phyloP scores from a whole-genome alignment of 441 rosid species.

The Codiaeum variegatum region DNA sequence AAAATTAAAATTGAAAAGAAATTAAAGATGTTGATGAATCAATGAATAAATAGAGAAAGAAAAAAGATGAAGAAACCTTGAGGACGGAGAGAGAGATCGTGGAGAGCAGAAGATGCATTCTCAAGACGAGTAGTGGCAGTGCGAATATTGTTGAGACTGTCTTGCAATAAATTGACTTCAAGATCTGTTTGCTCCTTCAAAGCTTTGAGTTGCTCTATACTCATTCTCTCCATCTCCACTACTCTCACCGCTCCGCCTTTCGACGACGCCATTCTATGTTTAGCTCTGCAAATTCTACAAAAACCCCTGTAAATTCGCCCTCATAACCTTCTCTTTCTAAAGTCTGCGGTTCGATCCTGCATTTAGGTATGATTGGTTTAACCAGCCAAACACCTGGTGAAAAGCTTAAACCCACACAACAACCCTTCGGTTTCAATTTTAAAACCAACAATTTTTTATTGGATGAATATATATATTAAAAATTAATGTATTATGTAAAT shows the following conservation, averaged over 20 bases:
- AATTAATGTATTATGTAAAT: too few relatives aligned
- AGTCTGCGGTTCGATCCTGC: too few relatives aligned
- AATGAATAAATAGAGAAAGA: not conserved
- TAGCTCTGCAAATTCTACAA: too few relatives aligned
- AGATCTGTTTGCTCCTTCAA: conserved; percentile 82
- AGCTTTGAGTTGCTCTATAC: conserved; percentile 79
- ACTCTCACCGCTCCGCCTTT: conserved; percentile 24
- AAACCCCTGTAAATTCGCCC: too few relatives aligned
- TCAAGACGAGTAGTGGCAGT: conserved; percentile 85
- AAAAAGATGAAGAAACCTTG: conserved; percentile 36
- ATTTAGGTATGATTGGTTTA: too few relatives aligned
- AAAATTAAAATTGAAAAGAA: not conserved
- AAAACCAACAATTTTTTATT: too few relatives aligned
- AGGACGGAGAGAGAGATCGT: conserved; percentile 77
- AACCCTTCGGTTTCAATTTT: too few relatives aligned
- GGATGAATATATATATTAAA: too few relatives aligned
- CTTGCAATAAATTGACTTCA: conserved; percentile 83
- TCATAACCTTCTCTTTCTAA: too few relatives aligned
- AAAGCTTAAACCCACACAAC: too few relatives aligned
- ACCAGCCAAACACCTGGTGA: too few relatives aligned
- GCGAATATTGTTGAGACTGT: conserved; percentile 91
- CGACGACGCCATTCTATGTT: conserved; percentile 44
- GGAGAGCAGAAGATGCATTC: conserved; percentile 68
- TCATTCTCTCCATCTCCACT: conserved; percentile 74
- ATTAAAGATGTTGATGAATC: not conserved